Base-by-base conservation (phyloP, 2,329 filamentous ascomycete genomes). In the Phyllosticta ampelicida region DNA sequence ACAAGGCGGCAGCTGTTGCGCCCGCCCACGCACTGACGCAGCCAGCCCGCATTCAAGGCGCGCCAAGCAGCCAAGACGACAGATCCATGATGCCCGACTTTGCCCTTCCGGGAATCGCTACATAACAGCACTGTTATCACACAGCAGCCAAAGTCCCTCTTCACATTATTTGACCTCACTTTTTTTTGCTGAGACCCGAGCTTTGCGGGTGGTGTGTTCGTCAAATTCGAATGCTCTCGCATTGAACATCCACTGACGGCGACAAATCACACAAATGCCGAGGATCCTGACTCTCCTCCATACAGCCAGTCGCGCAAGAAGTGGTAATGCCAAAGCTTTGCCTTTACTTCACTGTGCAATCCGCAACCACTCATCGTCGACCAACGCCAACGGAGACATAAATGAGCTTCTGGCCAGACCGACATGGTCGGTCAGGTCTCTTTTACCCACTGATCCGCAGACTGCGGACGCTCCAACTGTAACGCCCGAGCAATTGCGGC, bases 361-460 rank as follows among this genome's bases (percentile, higher is more conserved):
- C n/a, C 30, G 2, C 21, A 28, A 21, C 36, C 36, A 16, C 23
- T 50, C 44, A 11, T 55, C 55, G 10, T 53, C 59, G 18, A 60
- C 11, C 28, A 30, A 23, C n/a, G 23, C 44, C 19, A n/a, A 20
- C 16, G 49, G 60, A 50, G 65, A 71, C 21, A 62, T 77, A 16
- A 68, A 74, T 19, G 60, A 69, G 29, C 68, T 77, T 29, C 82
- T 92, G 56, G 79, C 82, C 16, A 79, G 80, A 60, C 90, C 91
- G 20, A 86, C 82, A 53, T 96, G 91, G 91, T 96, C 91, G 51
- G 85, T 95, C 63, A 77, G 82, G 30, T 86, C 87, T 9, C 83
- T 96, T 5, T 77, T 94, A 0, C 83, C 86, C 67, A 61, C 69
- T 1, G 65, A 71, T 51, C 60, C 62, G 1, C 54, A 64, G 51